A percentile compares a stretch with the other conserved stretches of the same genome.
Evolutionary conservation across 495 filamentous ascomycete species (phyloP).

Genomic region (Annulohypoxylon stygium): DNA sequence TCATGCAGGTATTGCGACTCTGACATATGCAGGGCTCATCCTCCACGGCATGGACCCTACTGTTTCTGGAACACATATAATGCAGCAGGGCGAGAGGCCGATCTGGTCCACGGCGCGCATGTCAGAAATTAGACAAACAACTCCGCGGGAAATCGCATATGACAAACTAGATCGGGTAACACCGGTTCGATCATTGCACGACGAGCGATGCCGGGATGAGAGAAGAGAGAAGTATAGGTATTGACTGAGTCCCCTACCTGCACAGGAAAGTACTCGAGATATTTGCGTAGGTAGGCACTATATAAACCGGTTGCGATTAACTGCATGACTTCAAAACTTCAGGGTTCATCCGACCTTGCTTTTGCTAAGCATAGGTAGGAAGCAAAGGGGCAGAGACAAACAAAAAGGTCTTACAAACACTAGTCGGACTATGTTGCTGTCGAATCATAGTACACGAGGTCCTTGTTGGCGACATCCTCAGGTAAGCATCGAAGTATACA

Average conservation of each 20-base stretch:
- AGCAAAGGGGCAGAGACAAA: too few species aligned
- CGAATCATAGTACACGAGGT: too few species aligned
- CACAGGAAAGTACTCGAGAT: neutral
- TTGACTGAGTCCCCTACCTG: neutral
- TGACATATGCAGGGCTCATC: neutral
- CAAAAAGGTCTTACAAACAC: too few species aligned
- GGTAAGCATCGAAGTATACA: too few species aligned
- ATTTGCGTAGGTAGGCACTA: neutral
- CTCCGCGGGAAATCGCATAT: conserved; percentile 26
- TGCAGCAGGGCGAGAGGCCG: conserved; percentile 1
- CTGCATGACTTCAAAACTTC: neutral
- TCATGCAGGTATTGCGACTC: neutral
- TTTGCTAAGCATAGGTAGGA: too few species aligned
- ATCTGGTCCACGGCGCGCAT: neutral
- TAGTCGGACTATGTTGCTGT: too few species aligned
- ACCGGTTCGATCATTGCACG: conserved; percentile 12
- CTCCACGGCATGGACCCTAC: neutral
- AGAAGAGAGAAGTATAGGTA: neutral
- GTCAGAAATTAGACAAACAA: conserved; percentile 33
- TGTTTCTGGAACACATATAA: neutral
- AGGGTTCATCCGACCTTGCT: too few species aligned
- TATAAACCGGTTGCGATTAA: neutral
- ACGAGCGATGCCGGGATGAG: neutral
- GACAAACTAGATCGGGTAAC: conserved; percentile 28
- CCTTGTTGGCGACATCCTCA: too few species aligned